phyloP scores from a whole-genome alignment of 2,329 filamentous ascomycete genomes.

The Aspergillus sojae region DNA sequence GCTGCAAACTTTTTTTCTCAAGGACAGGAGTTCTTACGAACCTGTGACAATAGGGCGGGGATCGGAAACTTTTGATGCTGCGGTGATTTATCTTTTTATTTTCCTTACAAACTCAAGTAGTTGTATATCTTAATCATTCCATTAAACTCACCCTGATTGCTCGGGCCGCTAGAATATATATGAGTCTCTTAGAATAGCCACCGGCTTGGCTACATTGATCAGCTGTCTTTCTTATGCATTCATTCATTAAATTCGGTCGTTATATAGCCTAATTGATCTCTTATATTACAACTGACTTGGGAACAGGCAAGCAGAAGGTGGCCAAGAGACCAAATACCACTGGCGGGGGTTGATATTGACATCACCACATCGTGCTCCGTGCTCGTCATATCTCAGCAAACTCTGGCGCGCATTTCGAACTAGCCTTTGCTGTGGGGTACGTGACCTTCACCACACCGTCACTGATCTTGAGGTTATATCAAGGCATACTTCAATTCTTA shows the following conservation, averaged over 20 bases:
- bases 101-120: not conserved
- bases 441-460: not conserved
- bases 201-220: not conserved
- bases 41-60: constrained; percentile 40
- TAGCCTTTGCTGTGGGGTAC: not conserved
- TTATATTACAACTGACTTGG: not conserved
- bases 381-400: not conserved
- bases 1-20: constrained; percentile 54
- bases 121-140: not conserved
- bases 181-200: not conserved
- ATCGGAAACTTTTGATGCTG: constrained; percentile 33
- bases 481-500: not conserved
- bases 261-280: not conserved
- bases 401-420: not conserved
- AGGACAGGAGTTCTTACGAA: constrained; percentile 45
- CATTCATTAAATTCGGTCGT: not conserved
- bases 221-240: not conserved
- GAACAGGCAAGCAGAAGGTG: not conserved
- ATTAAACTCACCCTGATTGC: too few relatives aligned
- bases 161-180: not conserved
- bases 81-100: not conserved
- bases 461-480: not conserved
- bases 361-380: not conserved
- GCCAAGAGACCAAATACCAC: not conserved
- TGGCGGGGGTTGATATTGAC: not conserved